Conservation (phyloP, 192 early-diverging fungal genomes). For the Rhizoclosmatium sp. region DNA sequence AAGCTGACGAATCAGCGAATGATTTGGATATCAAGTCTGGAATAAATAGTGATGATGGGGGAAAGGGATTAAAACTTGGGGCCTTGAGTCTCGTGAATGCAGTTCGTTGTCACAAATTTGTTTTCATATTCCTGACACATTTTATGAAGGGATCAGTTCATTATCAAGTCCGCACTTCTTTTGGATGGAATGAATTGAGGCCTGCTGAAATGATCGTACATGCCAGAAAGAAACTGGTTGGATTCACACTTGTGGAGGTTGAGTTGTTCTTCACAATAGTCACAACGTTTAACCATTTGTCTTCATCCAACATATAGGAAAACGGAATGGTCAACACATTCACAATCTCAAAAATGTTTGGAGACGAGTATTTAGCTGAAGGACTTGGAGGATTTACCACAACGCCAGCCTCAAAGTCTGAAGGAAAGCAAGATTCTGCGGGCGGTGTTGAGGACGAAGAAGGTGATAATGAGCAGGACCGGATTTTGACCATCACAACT, state of each 20-base stretch:
- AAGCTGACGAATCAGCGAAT: background rate
- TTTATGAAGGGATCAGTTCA: background rate
- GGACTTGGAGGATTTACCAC: background rate
- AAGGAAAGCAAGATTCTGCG: background rate
- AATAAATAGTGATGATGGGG: background rate
- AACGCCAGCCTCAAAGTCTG: background rate
- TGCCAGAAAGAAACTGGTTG: background rate
- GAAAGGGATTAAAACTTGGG: background rate
- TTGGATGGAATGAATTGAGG: background rate
- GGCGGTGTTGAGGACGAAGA: background rate
- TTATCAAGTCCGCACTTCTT: background rate
- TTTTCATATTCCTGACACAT: background rate
- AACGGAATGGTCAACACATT: background rate
- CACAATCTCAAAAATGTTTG: background rate
- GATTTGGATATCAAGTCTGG: background rate
- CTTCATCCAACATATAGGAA: background rate
- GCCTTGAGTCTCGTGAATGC: background rate
- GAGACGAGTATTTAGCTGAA: background rate
- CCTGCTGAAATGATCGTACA: background rate
- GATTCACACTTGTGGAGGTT: background rate
- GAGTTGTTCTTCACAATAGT: background rate
- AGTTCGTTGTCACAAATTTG: background rate
- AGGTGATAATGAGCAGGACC: background rate
- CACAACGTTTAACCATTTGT: too few species aligned
- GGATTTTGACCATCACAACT: background rate